A percentile compares a stretch with the other conserved stretches of the same genome.
These are phyloP conservation scores for Aspergillus nidulans DNA, from an alignment of 495 filamentous ascomycete genomes.

Conservation along the genomic window DNA sequence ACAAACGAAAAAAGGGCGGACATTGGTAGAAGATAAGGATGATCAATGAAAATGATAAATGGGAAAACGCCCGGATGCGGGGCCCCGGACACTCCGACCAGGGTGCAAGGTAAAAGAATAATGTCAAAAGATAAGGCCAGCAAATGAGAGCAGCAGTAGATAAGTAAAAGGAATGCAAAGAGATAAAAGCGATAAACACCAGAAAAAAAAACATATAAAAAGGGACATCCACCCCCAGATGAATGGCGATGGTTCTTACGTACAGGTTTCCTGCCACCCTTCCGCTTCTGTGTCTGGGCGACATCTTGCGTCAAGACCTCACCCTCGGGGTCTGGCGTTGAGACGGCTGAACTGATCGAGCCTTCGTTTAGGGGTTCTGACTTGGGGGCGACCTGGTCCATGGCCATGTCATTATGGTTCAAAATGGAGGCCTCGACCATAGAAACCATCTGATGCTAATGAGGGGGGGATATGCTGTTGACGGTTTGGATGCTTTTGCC, in stretches of 20 bases:
- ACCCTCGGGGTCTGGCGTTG: slow-evolving; percentile 56
- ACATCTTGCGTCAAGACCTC: slow-evolving; percentile 53
- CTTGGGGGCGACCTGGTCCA: slow-evolving; percentile 44
- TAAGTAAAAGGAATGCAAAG: slow-evolving; percentile 6
- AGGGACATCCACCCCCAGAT: not conserved
- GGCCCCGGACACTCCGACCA: slow-evolving; percentile 21
- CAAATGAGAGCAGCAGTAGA: slow-evolving; percentile 18
- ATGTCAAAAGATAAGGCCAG: slow-evolving; percentile 8
- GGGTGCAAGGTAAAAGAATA: slow-evolving; percentile 4
- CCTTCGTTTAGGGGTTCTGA: slow-evolving; percentile 44
- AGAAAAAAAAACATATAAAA: slow-evolving; percentile 12
- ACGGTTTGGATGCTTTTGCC: slow-evolving; percentile 9
- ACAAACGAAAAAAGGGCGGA: slow-evolving; percentile 2
- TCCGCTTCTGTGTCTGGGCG: slow-evolving; percentile 75
- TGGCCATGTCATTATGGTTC: slow-evolving; percentile 39
- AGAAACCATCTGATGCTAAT: slow-evolving; percentile 39
- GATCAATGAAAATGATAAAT: slow-evolving; percentile 22
- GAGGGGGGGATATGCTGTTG: slow-evolving; percentile 13
- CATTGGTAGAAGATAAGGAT: slow-evolving; percentile 18
- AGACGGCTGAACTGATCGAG: slow-evolving; percentile 45
- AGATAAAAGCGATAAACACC: slow-evolving; percentile 9
- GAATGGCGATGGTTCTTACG: slow-evolving; percentile 37
- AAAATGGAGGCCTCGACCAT: slow-evolving; percentile 41
- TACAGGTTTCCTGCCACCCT: slow-evolving; percentile 96
- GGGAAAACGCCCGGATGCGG: slow-evolving; percentile 24